Conservation (phyloP, 352 stramenopile genomes). For the Phytophthora boehmeriae region DNA sequence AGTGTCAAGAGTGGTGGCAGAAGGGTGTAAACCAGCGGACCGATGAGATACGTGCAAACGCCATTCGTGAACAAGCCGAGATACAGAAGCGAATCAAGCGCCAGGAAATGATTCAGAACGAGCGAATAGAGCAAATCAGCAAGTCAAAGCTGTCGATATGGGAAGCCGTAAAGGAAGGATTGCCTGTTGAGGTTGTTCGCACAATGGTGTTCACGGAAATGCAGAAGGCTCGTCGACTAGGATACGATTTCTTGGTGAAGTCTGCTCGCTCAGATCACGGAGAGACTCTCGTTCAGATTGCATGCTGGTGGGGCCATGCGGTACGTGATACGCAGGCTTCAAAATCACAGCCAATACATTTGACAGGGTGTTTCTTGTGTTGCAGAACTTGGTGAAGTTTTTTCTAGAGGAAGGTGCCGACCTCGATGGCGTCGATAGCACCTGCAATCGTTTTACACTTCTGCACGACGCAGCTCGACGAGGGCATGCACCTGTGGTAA, state of each 20-base stretch:
- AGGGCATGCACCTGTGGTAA: conserved; percentile 57
- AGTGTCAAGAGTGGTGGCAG: conserved; percentile 51
- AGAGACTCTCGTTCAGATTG: conserved; percentile 69
- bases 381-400: conserved; percentile 55
- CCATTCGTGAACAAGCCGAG: conserved; percentile 9
- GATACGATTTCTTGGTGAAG: conserved; percentile 61
- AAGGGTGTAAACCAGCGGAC: conserved; percentile 43
- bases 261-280: conserved; percentile 54
- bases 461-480: conserved; percentile 67
- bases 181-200: conserved; percentile 51
- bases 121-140: conserved; percentile 25
- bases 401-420: conserved; percentile 68
- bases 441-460: conserved; percentile 65
- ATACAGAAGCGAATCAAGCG: conserved; percentile 15
- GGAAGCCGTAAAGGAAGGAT: conserved; percentile 65
- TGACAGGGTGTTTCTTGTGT: not conserved
- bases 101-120: conserved; percentile 21
- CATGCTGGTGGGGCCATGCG: conserved; percentile 72
- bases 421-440: conserved; percentile 53
- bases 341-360: no score
- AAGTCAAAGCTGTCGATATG: conserved; percentile 66
- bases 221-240: conserved; percentile 64
- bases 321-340: conserved; percentile 19
- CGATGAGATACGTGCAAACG: conserved; percentile 25
- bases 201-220: conserved; percentile 63